Evolutionary conservation across 352 stramenopile genomes (phyloP).

Genomic region (Globisporangium cystogenes): DNA sequence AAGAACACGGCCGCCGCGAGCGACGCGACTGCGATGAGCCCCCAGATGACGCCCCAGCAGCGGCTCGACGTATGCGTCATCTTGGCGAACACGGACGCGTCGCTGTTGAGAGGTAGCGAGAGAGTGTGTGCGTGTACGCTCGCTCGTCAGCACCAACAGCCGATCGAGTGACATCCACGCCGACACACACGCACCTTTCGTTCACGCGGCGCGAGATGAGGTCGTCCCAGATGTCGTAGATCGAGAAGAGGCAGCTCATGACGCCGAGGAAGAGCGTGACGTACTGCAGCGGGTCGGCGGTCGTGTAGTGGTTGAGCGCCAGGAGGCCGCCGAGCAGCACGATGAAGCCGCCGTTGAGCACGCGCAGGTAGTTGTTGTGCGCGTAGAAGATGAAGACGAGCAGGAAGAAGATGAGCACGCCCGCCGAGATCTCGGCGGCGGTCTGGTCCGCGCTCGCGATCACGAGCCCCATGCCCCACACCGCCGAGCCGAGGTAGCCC

Average conservation of each 20-base stretch:
- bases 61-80: conserved; percentile 88
- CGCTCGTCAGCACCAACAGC: too few species aligned
- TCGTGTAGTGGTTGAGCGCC: conserved; percentile 59
- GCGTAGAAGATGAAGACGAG: conserved; percentile 84
- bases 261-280: conserved; percentile 85
- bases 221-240: conserved; percentile 91
- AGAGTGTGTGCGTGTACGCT: background rate
- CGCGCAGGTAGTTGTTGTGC: conserved; percentile 81
- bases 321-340: conserved; percentile 71
- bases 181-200: conserved; percentile 32
- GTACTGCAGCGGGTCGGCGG: conserved; percentile 70
- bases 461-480: conserved; percentile 85
- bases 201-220: conserved; percentile 87
- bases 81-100: conserved; percentile 86
- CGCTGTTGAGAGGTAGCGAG: conserved; percentile 20
- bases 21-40: conserved; percentile 65
- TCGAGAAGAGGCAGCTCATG: conserved; percentile 90
- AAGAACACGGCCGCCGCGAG: conserved; percentile 81
- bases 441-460: conserved; percentile 59
- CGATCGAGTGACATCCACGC: conserved; percentile 1
- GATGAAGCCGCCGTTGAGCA: conserved; percentile 79
- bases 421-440: conserved; percentile 63
- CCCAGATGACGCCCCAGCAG: conserved; percentile 89
- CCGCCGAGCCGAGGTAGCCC: conserved; percentile 81
- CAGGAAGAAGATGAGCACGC: conserved; percentile 86